These are phyloP conservation scores for Fusarium domesticum DNA, from an alignment of 2,329 filamentous ascomycete species.

Conservation along the genomic window DNA sequence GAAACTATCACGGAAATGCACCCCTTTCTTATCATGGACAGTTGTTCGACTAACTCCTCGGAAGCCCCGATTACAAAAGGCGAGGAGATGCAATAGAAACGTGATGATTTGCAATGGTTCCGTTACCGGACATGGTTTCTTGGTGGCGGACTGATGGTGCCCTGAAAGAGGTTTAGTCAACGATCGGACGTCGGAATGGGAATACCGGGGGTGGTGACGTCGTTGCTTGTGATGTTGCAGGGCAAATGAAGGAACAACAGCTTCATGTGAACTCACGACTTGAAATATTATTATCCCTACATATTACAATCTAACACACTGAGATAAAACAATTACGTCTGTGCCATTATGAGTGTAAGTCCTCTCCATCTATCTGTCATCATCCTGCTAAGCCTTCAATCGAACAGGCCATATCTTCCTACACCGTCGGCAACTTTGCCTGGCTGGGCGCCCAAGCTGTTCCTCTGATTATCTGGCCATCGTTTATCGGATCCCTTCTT, in stretches of 20 bases:
- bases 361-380: not conserved
- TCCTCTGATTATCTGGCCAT: slow-evolving; percentile 47
- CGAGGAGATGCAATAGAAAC: slow-evolving; percentile 30
- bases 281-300: no score
- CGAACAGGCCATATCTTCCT: slow-evolving; percentile 47
- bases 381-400: slow-evolving; percentile 3
- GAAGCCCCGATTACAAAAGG: slow-evolving; percentile 10
- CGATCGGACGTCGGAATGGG: not conserved
- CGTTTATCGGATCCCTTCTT: slow-evolving; percentile 46
- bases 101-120: slow-evolving; percentile 32
- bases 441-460: slow-evolving; percentile 50
- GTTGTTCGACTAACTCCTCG: slow-evolving; percentile 23
- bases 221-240: no score
- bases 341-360: slow-evolving; percentile 25
- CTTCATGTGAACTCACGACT: no score
- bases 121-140: not conserved
- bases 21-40: slow-evolving; percentile 3
- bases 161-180: not conserved
- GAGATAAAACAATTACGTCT: no score
- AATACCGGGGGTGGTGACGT: not conserved
- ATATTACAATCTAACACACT: no score
- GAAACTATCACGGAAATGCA: not conserved
- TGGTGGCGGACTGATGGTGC: not conserved
- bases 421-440: slow-evolving; percentile 49
- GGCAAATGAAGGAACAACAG: no score